phyloP scores from a whole-genome alignment of 192 early-diverging fungal genomes.

The Funneliformis geosporum region DNA sequence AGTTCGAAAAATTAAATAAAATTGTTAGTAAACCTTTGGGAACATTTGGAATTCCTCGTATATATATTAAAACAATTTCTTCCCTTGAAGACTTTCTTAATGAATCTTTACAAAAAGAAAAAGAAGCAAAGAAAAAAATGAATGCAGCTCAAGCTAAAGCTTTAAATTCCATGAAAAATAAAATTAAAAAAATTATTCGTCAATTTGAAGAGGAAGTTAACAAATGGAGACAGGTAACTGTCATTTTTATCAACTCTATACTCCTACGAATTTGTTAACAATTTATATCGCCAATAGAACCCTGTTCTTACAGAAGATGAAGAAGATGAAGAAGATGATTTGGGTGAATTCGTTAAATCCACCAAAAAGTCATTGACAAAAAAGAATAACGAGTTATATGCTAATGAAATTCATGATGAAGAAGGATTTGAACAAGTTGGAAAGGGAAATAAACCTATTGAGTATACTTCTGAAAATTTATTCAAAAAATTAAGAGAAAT shows the following conservation, averaged over 20 bases:
- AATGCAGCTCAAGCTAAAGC: constrained; percentile 79
- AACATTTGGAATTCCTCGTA: constrained; percentile 56
- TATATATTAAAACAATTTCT: constrained; percentile 74
- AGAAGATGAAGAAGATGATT: constrained; percentile 47
- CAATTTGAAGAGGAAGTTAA: constrained; percentile 69
- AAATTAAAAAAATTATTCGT: constrained; percentile 88
- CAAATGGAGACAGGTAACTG: constrained; percentile 56
- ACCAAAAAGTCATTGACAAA: constrained; percentile 12
- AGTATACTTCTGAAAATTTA: constrained; percentile 71
- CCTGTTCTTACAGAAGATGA: constrained; percentile 48
- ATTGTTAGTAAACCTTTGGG: constrained; percentile 63
- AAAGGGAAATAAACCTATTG: constrained; percentile 64
- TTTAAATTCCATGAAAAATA: constrained; percentile 91
- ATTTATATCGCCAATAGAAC: constrained; percentile 32
- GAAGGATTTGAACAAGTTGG: constrained; percentile 72
- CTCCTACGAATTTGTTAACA: neutral
- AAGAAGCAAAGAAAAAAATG: constrained; percentile 82
- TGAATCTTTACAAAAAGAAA: constrained; percentile 59
- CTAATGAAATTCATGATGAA: constrained; percentile 69
- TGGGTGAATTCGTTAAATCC: too few relatives aligned
- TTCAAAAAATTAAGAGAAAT: constrained; percentile 83
- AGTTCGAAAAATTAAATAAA: constrained; percentile 86
- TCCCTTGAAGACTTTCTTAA: constrained; percentile 80
- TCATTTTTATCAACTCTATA: neutral
- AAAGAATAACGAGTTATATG: constrained; percentile 30